Conservation (phyloP, 768 basidiomycete species). For the Termitomyces sp. region DNA sequence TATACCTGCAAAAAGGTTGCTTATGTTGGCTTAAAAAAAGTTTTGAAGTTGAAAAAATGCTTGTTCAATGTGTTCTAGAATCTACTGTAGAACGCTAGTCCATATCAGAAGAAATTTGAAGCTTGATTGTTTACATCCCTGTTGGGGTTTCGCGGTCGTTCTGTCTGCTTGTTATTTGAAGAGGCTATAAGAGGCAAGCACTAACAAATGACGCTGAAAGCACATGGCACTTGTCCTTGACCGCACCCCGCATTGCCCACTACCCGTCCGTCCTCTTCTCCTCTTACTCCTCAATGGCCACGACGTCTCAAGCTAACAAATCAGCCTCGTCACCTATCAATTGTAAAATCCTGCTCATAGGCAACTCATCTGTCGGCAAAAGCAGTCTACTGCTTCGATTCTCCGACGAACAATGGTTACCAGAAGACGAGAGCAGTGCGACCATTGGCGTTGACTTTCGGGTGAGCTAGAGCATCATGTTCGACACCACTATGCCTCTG, state of each 20-base stretch:
- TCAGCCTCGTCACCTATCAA: conserved; percentile 47
- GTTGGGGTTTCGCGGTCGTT: too few relatives aligned
- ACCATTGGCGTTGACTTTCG: conserved; percentile 85
- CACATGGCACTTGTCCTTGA: background rate
- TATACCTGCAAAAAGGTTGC: background rate
- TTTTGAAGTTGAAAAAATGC: background rate
- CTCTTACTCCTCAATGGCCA: conserved; percentile 20
- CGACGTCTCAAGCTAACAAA: conserved; percentile 21
- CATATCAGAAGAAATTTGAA: background rate
- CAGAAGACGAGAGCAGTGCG: conserved; percentile 83
- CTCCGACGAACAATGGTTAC: conserved; percentile 93
- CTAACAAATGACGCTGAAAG: background rate
- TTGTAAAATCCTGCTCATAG: conserved; percentile 79
- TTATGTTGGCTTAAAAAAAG: too few relatives aligned
- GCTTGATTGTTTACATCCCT: too few relatives aligned
- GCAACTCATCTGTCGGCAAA: conserved; percentile 90
- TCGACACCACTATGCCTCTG: background rate
- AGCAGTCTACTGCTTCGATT: conserved; percentile 90
- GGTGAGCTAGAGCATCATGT: conserved; percentile 35
- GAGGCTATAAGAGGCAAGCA: conserved; percentile 7
- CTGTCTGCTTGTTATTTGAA: background rate
- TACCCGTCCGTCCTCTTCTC: background rate
- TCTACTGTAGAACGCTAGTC: background rate
- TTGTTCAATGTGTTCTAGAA: background rate
- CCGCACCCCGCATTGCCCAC: background rate